These are phyloP conservation scores for Arthonia radiata DNA, from an alignment of 495 filamentous ascomycete genomes.

Conservation along the genomic window DNA sequence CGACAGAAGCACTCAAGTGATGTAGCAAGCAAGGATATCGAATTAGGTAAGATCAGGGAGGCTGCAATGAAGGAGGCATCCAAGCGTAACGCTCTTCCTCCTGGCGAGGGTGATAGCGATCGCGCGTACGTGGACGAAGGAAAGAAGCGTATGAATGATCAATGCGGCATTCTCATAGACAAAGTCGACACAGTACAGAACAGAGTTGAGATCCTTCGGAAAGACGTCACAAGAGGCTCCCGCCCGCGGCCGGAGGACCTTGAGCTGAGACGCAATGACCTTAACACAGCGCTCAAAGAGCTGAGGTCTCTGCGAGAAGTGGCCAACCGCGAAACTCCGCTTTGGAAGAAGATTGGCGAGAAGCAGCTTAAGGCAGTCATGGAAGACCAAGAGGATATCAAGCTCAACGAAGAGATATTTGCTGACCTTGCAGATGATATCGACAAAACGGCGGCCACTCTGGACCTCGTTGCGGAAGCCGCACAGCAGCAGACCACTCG, in stretches of 20 bases:
- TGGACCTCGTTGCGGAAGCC: constrained; percentile 83
- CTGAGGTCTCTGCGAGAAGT: constrained; percentile 91
- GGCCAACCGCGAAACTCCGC: constrained; percentile 69
- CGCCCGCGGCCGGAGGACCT: constrained; percentile 80
- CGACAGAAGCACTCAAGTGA: constrained; percentile 86
- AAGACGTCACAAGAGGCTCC: constrained; percentile 82
- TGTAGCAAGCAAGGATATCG: constrained; percentile 63
- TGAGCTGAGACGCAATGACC: constrained; percentile 66
- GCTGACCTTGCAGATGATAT: constrained; percentile 84
- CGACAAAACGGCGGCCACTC: constrained; percentile 78
- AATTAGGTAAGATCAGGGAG: no score
- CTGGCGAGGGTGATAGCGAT: constrained; percentile 43
- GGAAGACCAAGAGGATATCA: constrained; percentile 78
- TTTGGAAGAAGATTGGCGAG: constrained; percentile 98
- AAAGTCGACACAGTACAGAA: constrained; percentile 93
- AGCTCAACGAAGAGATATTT: constrained; percentile 79
- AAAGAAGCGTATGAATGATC: constrained; percentile 58
- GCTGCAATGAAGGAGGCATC: constrained; percentile 72
- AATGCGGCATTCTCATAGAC: constrained; percentile 67
- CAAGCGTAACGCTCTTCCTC: constrained; percentile 34
- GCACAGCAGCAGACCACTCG: constrained; percentile 63
- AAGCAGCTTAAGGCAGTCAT: constrained; percentile 84
- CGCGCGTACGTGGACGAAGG: constrained; percentile 63
- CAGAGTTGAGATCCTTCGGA: constrained; percentile 83
- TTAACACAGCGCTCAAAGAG: constrained; percentile 53